A percentile compares a stretch with the other conserved stretches of the same genome.
Conservation (phyloP, 78 protist genomes). For the Isochrysis galbana region DNA sequence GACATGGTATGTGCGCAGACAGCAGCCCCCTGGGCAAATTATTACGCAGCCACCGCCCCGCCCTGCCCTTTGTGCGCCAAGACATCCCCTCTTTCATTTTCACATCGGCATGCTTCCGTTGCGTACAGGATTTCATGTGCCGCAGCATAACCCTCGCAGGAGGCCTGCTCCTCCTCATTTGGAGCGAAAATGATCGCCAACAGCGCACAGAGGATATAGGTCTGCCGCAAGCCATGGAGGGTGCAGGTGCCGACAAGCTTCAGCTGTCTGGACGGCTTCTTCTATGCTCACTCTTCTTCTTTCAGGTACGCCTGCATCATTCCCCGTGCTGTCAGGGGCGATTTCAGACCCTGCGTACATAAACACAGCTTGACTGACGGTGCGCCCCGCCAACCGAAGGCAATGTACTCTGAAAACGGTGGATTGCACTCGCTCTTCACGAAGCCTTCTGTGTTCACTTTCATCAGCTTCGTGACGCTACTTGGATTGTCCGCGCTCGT, state of each 20-base stretch:
- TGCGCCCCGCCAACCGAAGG: no score
- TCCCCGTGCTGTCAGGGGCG: no score
- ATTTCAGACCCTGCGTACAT: no score
- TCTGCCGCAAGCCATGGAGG: not conserved
- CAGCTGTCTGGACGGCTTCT: not conserved
- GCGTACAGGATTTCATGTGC: not conserved
- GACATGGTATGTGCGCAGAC: not conserved
- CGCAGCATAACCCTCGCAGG: not conserved
- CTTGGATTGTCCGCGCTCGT: not conserved
- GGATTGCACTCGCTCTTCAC: not conserved
- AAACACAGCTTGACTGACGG: no score
- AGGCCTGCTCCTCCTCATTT: not conserved
- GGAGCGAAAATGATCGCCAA: not conserved
- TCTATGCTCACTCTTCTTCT: slow-evolving; percentile 4
- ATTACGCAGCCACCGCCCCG: no score
- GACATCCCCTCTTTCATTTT: no score
- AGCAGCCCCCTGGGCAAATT: no score
- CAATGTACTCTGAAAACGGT: not conserved
- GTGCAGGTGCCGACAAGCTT: not conserved
- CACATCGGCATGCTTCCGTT: not conserved
- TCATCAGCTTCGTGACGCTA: not conserved
- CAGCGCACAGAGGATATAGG: not conserved
- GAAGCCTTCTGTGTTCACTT: not conserved
- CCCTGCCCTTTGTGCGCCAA: no score
- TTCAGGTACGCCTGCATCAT: not conserved